Conservation (phyloP, 1,284 basidiomycete genomes). For the Cutaneotrichosporon spelunceum region DNA sequence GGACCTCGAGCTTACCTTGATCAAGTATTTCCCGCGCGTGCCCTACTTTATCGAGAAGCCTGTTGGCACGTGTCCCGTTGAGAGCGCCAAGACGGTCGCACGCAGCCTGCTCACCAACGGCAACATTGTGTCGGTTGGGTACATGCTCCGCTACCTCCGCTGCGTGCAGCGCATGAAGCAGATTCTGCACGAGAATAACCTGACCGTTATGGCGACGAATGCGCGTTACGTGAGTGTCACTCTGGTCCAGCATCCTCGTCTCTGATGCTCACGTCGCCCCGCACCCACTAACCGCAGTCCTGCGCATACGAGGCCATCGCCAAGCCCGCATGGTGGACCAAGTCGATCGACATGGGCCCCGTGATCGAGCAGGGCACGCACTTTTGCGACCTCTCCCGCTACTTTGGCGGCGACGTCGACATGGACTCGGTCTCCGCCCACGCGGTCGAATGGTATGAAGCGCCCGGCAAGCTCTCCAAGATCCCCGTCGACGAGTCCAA, state of each 20-base stretch:
- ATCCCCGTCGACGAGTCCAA: constrained; percentile 56
- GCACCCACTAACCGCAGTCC: constrained; percentile 18
- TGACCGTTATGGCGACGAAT: constrained; percentile 93
- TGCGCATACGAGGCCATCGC: constrained; percentile 63
- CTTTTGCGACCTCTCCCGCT: constrained; percentile 68
- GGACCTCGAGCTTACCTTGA: constrained; percentile 76
- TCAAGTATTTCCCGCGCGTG: constrained; percentile 83
- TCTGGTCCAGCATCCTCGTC: too few relatives aligned
- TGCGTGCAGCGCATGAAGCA: constrained; percentile 99
- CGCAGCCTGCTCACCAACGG: constrained; percentile 64
- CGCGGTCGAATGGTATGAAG: constrained; percentile 86
- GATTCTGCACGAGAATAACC: constrained; percentile 88
- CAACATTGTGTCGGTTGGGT: constrained; percentile 84
- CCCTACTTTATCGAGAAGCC: constrained; percentile 96
- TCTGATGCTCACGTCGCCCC: too few relatives aligned
- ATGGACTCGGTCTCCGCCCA: constrained; percentile 64
- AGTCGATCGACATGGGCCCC: constrained; percentile 73
- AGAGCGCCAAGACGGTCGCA: constrained; percentile 60
- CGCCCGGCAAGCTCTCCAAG: constrained; percentile 79
- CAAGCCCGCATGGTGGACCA: constrained; percentile 98
- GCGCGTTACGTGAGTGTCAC: constrained; percentile 66
- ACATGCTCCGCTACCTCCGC: constrained; percentile 87
- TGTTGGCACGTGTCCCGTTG: constrained; percentile 73
- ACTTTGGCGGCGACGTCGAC: constrained; percentile 97
- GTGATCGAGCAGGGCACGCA: constrained; percentile 96